Evolutionary conservation across 2,329 filamentous ascomycete genomes (phyloP).

Genomic region (Dothistroma pini): DNA sequence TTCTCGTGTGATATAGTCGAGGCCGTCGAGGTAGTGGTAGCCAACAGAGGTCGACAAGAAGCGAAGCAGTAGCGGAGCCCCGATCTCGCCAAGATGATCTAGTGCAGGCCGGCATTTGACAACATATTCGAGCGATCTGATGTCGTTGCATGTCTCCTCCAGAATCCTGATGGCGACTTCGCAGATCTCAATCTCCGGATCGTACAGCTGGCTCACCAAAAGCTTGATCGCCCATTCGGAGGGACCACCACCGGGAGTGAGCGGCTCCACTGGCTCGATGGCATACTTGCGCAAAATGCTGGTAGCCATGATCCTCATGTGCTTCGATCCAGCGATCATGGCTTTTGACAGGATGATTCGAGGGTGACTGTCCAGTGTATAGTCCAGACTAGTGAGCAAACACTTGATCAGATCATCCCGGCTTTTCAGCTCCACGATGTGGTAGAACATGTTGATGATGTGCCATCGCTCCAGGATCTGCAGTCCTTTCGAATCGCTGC

Average conservation of each 20-base stretch:
- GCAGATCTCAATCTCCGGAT: conserved; percentile 94
- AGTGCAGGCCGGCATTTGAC: conserved; percentile 92
- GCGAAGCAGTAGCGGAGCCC: conserved; percentile 82
- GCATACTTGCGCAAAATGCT: conserved; percentile 85
- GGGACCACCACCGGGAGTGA: conserved; percentile 52
- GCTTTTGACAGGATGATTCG: conserved; percentile 91
- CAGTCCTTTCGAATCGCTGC: conserved; percentile 74
- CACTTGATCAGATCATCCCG: conserved; percentile 88
- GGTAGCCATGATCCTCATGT: conserved; percentile 86
- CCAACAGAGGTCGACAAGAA: conserved; percentile 95
- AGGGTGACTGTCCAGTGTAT: conserved; percentile 77
- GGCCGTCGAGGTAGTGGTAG: conserved; percentile 92
- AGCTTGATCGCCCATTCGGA: conserved; percentile 95
- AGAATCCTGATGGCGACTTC: conserved; percentile 95
- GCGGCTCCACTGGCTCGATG: conserved; percentile 51
- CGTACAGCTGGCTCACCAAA: conserved; percentile 96
- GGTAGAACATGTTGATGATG: conserved; percentile 99
- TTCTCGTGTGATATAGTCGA: conserved; percentile 98
- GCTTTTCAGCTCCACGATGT: conserved; percentile 88
- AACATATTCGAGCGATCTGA: conserved; percentile 87
- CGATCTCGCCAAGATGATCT: conserved; percentile 94
- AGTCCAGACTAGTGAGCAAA: conserved; percentile 87
- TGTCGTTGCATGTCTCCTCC: conserved; percentile 94
- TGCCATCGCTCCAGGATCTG: conserved; percentile 93
- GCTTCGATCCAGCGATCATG: conserved; percentile 82